Evolutionary conservation across 495 filamentous ascomycete genomes (phyloP).

Genomic region (Neurospora sp.): DNA sequence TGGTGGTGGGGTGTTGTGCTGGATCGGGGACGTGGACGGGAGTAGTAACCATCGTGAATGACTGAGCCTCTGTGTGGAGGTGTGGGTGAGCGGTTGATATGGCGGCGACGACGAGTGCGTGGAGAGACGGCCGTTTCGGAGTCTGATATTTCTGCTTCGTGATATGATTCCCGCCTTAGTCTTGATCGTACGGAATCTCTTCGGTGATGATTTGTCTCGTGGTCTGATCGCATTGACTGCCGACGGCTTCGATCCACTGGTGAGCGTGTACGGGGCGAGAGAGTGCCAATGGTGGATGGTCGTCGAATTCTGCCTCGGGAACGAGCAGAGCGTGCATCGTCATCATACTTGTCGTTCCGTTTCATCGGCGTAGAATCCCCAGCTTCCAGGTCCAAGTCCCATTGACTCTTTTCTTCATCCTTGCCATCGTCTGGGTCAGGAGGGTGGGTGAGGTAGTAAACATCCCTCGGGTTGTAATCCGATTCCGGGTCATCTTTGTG

Average conservation of each 20-base stretch:
- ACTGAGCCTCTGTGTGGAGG: background rate
- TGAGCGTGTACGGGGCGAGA: background rate
- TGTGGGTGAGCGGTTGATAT: background rate
- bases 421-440: background rate
- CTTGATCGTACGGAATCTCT: background rate
- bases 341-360: background rate
- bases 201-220: background rate
- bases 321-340: background rate
- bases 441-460: background rate
- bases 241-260: background rate
- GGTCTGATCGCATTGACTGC: background rate
- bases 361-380: background rate
- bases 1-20: background rate
- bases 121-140: background rate
- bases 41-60: background rate
- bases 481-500: background rate
- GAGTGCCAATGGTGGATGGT: background rate
- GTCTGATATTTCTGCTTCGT: background rate
- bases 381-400: background rate
- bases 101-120: background rate
- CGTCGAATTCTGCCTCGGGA: background rate
- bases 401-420: background rate
- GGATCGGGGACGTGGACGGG: background rate
- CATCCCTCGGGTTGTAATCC: background rate
- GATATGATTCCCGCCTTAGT: background rate